Percentiles rank a stretch among this genome's conserved stretches.
These are phyloP conservation scores for Scenedesmus sp. DNA, from an alignment of 163 green algal species.

Conservation along the genomic window DNA sequence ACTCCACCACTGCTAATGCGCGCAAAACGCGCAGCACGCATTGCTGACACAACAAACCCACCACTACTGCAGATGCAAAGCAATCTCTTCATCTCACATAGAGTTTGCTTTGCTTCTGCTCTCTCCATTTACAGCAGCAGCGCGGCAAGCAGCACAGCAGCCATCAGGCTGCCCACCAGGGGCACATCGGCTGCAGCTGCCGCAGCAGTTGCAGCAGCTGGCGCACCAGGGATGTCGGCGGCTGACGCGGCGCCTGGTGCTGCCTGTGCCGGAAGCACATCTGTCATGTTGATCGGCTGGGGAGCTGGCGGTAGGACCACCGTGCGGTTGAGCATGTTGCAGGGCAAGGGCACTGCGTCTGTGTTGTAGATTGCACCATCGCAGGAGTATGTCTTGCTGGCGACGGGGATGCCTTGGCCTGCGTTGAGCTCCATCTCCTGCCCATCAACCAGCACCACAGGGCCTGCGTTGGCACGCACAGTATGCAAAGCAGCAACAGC, in stretches of 20 bases:
- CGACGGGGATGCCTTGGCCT: conserved; percentile 33
- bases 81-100: not conserved
- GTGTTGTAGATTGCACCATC: conserved; percentile 48
- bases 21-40: not conserved
- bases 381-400: conserved; percentile 33
- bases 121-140: conserved; percentile 35
- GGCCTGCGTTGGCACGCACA: not conserved
- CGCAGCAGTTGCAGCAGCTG: not conserved
- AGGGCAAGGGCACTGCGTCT: conserved; percentile 50
- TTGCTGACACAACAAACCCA: not conserved
- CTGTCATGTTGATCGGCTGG: not conserved
- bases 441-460: conserved; percentile 40
- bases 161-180: not conserved
- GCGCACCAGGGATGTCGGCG: not conserved
- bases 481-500: not conserved
- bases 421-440: conserved; percentile 31
- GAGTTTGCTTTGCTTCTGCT: not conserved
- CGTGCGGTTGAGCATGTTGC: conserved; percentile 55
- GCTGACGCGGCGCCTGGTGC: conserved; percentile 17
- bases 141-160: not conserved
- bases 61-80: not conserved
- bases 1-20: not conserved
- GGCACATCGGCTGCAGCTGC: not conserved
- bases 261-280: conserved; percentile 18
- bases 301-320: not conserved